Evolutionary conservation across 495 filamentous ascomycete species (phyloP).

Genomic region (Talaromyces thailandensis): DNA sequence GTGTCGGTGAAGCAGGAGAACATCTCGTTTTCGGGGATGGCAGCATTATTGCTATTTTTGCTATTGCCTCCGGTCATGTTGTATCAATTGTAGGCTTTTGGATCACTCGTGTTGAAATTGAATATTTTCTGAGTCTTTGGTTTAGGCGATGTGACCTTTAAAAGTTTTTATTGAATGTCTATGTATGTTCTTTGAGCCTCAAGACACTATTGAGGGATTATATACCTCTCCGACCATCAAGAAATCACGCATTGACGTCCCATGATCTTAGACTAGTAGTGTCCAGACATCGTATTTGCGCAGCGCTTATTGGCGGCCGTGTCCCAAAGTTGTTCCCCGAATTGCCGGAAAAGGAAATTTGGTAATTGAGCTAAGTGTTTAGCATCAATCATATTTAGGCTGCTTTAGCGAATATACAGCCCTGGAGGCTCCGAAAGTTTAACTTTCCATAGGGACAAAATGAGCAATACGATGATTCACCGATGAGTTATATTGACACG

Average conservation of each 20-base stretch:
- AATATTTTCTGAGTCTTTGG: neutral
- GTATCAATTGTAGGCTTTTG: neutral
- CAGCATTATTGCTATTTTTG: neutral
- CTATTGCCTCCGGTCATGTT: neutral
- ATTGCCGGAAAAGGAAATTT: neutral
- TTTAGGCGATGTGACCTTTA: neutral
- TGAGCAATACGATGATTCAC: neutral
- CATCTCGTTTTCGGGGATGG: conserved; percentile 8
- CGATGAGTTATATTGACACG: neutral
- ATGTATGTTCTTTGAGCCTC: neutral
- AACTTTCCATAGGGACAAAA: neutral
- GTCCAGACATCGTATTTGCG: neutral
- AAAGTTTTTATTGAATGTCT: neutral
- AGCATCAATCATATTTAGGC: neutral
- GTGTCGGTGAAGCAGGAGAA: conserved; percentile 49
- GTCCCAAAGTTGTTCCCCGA: neutral
- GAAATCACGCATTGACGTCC: neutral
- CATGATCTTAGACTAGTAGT: neutral
- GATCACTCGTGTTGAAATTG: neutral
- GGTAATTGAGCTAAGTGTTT: neutral
- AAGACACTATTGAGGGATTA: neutral
- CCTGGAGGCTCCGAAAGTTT: neutral
- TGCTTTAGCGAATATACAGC: neutral
- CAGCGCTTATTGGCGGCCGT: conserved; percentile 1
- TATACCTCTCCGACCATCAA: neutral